phyloP scores from a whole-genome alignment of 805 yeast species.

The Metschnikowia bowlesiae region DNA sequence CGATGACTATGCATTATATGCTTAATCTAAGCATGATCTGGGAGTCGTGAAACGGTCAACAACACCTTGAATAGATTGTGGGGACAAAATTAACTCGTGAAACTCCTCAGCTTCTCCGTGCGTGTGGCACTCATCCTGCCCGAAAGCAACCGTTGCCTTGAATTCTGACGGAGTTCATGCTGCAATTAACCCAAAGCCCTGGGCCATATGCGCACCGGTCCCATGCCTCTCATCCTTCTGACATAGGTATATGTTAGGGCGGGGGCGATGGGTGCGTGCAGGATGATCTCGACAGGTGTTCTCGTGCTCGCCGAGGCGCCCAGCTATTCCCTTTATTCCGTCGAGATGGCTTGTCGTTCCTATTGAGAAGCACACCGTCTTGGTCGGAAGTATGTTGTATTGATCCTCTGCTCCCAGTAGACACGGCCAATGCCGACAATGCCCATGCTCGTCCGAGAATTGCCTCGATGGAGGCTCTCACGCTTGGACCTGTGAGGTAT shows the following conservation, averaged over 20 bases:
- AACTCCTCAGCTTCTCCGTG: too few relatives aligned
- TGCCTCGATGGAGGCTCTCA: not conserved
- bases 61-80: too few relatives aligned
- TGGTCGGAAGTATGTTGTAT: not conserved
- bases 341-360: not conserved
- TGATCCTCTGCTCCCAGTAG: not conserved
- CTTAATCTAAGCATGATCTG: too few relatives aligned
- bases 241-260: not conserved
- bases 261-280: not conserved
- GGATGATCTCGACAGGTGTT: not conserved
- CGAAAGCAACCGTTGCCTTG: too few relatives aligned
- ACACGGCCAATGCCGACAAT: not conserved
- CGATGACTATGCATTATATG: too few relatives aligned
- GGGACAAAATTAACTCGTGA: too few relatives aligned
- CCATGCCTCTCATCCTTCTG: not conserved
- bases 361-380: not conserved
- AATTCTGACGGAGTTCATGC: too few relatives aligned
- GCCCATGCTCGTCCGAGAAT: not conserved
- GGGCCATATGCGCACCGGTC: not conserved
- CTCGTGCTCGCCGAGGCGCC: not conserved
- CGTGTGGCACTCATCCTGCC: too few relatives aligned
- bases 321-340: not conserved
- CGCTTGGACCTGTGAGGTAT: not conserved
- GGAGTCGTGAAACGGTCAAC: too few relatives aligned
- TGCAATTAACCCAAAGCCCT: not conserved